Base-by-base conservation (phyloP, 2,329 filamentous ascomycete genomes). In the Fusarium napiforme region DNA sequence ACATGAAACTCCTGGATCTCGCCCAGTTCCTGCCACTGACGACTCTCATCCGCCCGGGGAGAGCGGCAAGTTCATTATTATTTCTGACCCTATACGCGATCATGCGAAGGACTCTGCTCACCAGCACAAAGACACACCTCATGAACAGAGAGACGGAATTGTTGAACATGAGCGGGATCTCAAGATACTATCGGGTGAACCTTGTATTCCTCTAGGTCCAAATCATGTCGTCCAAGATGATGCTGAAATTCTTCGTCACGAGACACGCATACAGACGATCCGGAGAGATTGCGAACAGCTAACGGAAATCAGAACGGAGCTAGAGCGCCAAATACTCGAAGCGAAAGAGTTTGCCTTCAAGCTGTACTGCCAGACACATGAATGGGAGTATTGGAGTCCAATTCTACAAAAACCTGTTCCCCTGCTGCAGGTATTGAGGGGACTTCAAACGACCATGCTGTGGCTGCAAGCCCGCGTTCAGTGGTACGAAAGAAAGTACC, bases 401-500 rank as follows among this genome's bases (percentile, higher is more conserved):
- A 19, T 32, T 28, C 28, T 30, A 9, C 19, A 59, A 32, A 57
- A 52, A 23, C 28, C 26, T 18, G 18, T 36, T 37, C 53, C 39
- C 30, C 21, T 39, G 14, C 8, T 28, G n/a, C 16, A 47, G 14
- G 34, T 42, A 16, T n/a, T 61, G 18, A 23, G 40, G 42, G 60
- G 45, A n/a, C 42, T 70, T 42, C 42, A 49, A 32, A 50, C 23
- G 12, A 21, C 46, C 15, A 34, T 59, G 16, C 16, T 68, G n/a
- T 43, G 50, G 40, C 45, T 64, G 59, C 47, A 42, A 26, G 55
- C 56, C 30, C 67, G 67, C n/a, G 43, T 73, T 47, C 59, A 62
- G 23, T 61, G 45, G 36, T 71, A 71, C 40, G 63, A 68, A 39
- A 59, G 16, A 32, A n/a, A n/a, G n/a, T 1, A 23, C 19, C 34